Conservation (phyloP, 2,329 filamentous ascomycete genomes). For the Beauveria asiatica region DNA sequence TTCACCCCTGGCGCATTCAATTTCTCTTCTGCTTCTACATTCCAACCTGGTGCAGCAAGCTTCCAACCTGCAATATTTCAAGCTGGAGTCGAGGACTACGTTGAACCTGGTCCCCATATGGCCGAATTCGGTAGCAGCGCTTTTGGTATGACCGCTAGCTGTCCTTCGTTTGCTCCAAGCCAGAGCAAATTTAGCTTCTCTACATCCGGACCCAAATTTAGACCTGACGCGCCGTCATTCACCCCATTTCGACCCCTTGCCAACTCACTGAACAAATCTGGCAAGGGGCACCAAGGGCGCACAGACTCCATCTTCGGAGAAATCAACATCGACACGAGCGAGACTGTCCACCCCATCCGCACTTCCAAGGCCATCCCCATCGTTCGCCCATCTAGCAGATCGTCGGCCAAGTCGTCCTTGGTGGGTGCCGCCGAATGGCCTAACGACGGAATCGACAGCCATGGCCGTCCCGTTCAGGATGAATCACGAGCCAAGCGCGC, state of each 20-base stretch:
- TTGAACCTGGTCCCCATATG: slow-evolving; percentile 18
- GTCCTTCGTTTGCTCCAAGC: slow-evolving; percentile 62
- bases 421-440: slow-evolving; percentile 15
- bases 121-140: slow-evolving; percentile 27
- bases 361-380: slow-evolving; percentile 81
- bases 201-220: slow-evolving; percentile 57
- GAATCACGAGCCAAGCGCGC: slow-evolving; percentile 69
- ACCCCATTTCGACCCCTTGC: slow-evolving; percentile 49
- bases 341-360: slow-evolving; percentile 57
- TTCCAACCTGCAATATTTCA: slow-evolving; percentile 33
- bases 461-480: slow-evolving; percentile 54
- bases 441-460: slow-evolving; percentile 36
- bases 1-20: slow-evolving; percentile 45
- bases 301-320: slow-evolving; percentile 58
- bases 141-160: slow-evolving; percentile 58
- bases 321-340: slow-evolving; percentile 53
- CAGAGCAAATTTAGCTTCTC: slow-evolving; percentile 61
- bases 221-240: slow-evolving; percentile 69
- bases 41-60: slow-evolving; percentile 17
- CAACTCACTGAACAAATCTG: slow-evolving; percentile 38
- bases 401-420: slow-evolving; percentile 25
- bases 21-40: slow-evolving; percentile 29
- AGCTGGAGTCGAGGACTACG: slow-evolving; percentile 20
- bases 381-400: slow-evolving; percentile 52
- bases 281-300: slow-evolving; percentile 24